Base-by-base conservation (phyloP, 345 rosid species). In the Toxicodendron radicans region DNA sequence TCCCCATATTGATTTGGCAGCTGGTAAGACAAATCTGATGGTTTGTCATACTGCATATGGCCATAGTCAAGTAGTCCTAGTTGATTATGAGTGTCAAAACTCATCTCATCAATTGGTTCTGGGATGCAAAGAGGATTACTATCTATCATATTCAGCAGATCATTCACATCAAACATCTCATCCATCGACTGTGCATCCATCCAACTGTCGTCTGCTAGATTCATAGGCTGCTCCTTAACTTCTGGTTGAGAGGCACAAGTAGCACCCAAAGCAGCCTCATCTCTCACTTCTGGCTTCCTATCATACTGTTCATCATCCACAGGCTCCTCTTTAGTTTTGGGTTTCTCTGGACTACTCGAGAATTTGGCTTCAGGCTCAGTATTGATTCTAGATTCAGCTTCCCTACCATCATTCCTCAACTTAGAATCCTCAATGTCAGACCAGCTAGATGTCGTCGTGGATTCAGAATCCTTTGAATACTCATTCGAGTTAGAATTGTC, bases 111-210 rank as follows among this genome's bases (percentile, higher is more conserved):
- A 21, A 24, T 33, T 52, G 56, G 3, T 66, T 35, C 53, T 32
- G 63, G 12, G 64, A 63, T 23, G 7, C 7, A 3, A 20, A 52
- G 70, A 32, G 84, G 79, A 66, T 63, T 23, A 0, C 68, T 72
- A 24, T 82, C 86, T 16, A 87, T 10, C 0, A 72, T n/a, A 30
- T 76, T 70, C 64, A 91, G 56, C 62, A 93, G 72, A 70, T 93
- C 92, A 43, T 91, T 86, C 23, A 85, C 75, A 65, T 88, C 93
- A 57, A 93, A 89, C 72, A 85, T 48, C 51, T 93, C 90, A 10
- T 84, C 92, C 63, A 66, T 30, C 1, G 80, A 13, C 61, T 53
- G 54, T 38, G 63, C 80, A 51, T 59, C 66, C 24, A 70, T 30
- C 87, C 83, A 82, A 33, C 74, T 75, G 11, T 74, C 66, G 24